Percentiles rank a stretch among this genome's conserved stretches.
Conservation (phyloP, 2,329 filamentous ascomycete species). For the Cordyceps militaris region DNA sequence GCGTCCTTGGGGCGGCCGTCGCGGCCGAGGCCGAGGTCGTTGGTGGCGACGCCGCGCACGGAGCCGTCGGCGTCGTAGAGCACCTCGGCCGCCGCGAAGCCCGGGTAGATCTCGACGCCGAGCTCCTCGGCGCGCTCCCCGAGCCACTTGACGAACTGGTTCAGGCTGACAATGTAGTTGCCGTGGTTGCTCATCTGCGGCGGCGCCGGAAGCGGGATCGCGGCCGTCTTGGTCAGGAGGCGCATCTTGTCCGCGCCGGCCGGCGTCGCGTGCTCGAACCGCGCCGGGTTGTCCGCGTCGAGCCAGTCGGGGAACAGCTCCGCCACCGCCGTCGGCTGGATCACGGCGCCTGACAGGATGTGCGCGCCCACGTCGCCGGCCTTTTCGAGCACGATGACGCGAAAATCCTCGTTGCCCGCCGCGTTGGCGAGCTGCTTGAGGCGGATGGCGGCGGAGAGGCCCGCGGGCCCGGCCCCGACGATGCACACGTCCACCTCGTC, state of each 20-base stretch:
- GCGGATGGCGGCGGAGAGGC: slow-evolving; percentile 85
- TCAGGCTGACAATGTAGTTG: slow-evolving; percentile 95
- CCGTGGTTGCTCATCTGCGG: slow-evolving; percentile 98
- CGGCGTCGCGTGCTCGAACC: slow-evolving; percentile 81
- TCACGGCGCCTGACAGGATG: slow-evolving; percentile 90
- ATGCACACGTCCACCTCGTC: slow-evolving; percentile 97
- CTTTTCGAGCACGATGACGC: slow-evolving; percentile 89
- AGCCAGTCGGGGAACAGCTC: slow-evolving; percentile 94
- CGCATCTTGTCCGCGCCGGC: slow-evolving; percentile 83
- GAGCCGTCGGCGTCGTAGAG: slow-evolving; percentile 81
- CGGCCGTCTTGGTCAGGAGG: slow-evolving; percentile 75
- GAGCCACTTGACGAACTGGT: slow-evolving; percentile 92
- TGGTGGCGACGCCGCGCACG: slow-evolving; percentile 90
- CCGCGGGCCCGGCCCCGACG: slow-evolving; percentile 90
- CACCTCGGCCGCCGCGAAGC: slow-evolving; percentile 90
- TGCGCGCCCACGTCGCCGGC: slow-evolving; percentile 91
- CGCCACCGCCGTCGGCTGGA: slow-evolving; percentile 80
- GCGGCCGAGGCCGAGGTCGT: slow-evolving; percentile 79
- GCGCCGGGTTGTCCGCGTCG: slow-evolving; percentile 75
- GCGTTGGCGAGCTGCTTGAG: slow-evolving; percentile 94
- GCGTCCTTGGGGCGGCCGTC: slow-evolving; percentile 79
- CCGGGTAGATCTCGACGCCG: slow-evolving; percentile 92
- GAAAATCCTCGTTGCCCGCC: slow-evolving; percentile 90
- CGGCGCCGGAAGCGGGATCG: slow-evolving; percentile 77
- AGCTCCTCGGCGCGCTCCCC: slow-evolving; percentile 94